A percentile compares a stretch with the other conserved stretches of the same genome.
Evolutionary conservation across 78 protist genomes (phyloP).

Genomic region (Dictyostelium brefeldianum): DNA sequence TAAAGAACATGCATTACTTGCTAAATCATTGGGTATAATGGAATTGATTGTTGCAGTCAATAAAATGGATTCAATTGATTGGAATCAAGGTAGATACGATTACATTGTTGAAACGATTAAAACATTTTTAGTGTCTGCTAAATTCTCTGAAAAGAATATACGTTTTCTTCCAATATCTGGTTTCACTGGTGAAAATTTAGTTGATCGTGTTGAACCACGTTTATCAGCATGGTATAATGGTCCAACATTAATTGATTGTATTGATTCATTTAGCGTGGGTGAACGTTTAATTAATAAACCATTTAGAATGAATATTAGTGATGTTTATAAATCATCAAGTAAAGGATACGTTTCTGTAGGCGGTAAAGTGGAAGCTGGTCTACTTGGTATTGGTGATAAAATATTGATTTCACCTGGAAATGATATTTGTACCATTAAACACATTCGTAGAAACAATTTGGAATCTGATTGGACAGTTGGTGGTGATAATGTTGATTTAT

Average conservation of each 20-base stretch:
- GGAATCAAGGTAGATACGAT: slow-evolving; percentile 86
- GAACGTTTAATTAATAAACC: slow-evolving; percentile 83
- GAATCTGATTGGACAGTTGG: slow-evolving; percentile 82
- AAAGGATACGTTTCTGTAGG: slow-evolving; percentile 78
- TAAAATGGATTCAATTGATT: slow-evolving; percentile 91
- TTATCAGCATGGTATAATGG: slow-evolving; percentile 89
- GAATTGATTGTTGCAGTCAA: slow-evolving; percentile 96
- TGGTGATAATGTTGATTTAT: slow-evolving; percentile 89
- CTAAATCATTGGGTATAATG: slow-evolving; percentile 91
- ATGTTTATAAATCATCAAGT: slow-evolving; percentile 75
- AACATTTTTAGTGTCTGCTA: slow-evolving; percentile 80
- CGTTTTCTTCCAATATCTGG: slow-evolving; percentile 89
- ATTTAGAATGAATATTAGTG: slow-evolving; percentile 89
- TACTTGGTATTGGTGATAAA: slow-evolving; percentile 74
- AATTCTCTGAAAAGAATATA: slow-evolving; percentile 68
- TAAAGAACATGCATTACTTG: slow-evolving; percentile 95
- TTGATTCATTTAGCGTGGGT: slow-evolving; percentile 76
- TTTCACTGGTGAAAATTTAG: slow-evolving; percentile 88
- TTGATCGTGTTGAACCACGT: slow-evolving; percentile 26
- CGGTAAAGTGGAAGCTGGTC: slow-evolving; percentile 91
- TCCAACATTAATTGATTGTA: slow-evolving; percentile 63
- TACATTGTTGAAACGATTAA: slow-evolving; percentile 66
- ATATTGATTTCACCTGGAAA: slow-evolving; percentile 76
- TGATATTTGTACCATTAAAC: slow-evolving; percentile 73
- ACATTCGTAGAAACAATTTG: background rate